These are phyloP conservation scores for Leishmania major DNA, from an alignment of 208 protist genomes.

Conservation along the genomic window DNA sequence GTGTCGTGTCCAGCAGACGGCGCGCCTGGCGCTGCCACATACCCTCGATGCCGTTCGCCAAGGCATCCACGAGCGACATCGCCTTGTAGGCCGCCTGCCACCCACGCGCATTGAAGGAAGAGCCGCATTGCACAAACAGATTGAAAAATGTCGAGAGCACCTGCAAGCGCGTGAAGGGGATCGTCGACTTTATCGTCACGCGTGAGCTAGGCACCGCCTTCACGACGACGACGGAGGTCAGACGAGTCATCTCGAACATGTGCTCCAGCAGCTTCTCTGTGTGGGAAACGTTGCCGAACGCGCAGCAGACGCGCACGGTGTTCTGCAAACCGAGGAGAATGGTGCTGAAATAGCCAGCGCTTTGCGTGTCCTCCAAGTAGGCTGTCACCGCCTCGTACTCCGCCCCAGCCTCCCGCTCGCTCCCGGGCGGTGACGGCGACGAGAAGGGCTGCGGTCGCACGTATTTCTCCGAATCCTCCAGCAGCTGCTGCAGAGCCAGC, in stretches of 20 bases:
- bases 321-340: constrained; percentile 64
- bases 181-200: constrained; percentile 44
- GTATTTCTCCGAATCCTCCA: constrained; percentile 53
- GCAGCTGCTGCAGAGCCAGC: constrained; percentile 40
- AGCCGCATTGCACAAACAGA: constrained; percentile 64
- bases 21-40: constrained; percentile 61
- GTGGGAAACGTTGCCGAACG: constrained; percentile 71
- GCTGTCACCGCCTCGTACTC: constrained; percentile 31
- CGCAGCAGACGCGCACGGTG: constrained; percentile 76
- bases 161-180: constrained; percentile 62
- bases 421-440: background rate
- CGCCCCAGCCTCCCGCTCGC: background rate
- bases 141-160: constrained; percentile 69
- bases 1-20: constrained; percentile 13
- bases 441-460: constrained; percentile 16
- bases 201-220: constrained; percentile 17
- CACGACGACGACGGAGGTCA: constrained; percentile 52
- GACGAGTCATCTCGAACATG: constrained; percentile 60
- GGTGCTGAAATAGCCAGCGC: constrained; percentile 47
- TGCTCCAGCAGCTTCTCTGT: constrained; percentile 71
- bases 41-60: constrained; percentile 81
- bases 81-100: constrained; percentile 76
- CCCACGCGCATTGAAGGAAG: constrained; percentile 55
- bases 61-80: constrained; percentile 74
- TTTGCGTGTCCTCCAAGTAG: constrained; percentile 51